Evolutionary conservation across 1,284 basidiomycete genomes (phyloP).

Genomic region (Coniophora puteana): DNA sequence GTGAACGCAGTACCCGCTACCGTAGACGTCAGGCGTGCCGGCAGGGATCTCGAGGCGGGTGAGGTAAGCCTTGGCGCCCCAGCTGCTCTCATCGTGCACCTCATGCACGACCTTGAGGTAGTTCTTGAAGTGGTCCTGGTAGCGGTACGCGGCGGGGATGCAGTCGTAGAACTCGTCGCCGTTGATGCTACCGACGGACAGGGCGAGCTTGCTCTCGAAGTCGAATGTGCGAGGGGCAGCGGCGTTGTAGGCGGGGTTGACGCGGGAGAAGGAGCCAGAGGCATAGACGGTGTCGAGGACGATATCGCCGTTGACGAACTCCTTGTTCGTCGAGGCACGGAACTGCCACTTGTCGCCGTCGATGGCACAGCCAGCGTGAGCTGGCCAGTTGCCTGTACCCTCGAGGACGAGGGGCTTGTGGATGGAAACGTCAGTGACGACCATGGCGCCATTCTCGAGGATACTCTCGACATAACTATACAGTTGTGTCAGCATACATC

Average conservation of each 20-base stretch:
- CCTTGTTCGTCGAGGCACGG: constrained; percentile 20
- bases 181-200: constrained; percentile 5
- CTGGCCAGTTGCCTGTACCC: constrained; percentile 13
- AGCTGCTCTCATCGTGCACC: constrained; percentile 21
- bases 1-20: constrained; percentile 24
- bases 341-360: constrained; percentile 24
- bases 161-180: constrained; percentile 13
- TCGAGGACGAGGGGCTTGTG: constrained; percentile 24
- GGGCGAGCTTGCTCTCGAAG: constrained; percentile 17
- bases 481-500: background rate
- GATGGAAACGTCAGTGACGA: constrained; percentile 18
- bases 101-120: constrained; percentile 25
- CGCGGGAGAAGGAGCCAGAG: constrained; percentile 21
- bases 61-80: constrained; percentile 22
- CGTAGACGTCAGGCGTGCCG: constrained; percentile 23
- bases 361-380: constrained; percentile 22
- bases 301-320: constrained; percentile 19
- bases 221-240: constrained; percentile 18
- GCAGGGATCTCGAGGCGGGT: constrained; percentile 16
- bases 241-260: constrained; percentile 23
- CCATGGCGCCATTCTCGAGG: constrained; percentile 28
- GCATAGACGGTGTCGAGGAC: constrained; percentile 25
- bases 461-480: constrained; percentile 25
- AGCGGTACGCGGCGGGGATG: constrained; percentile 12
- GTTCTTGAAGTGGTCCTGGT: constrained; percentile 20